Evolutionary conservation across 257 asterid species (phyloP).

Genomic region (Rhazya stricta): DNA sequence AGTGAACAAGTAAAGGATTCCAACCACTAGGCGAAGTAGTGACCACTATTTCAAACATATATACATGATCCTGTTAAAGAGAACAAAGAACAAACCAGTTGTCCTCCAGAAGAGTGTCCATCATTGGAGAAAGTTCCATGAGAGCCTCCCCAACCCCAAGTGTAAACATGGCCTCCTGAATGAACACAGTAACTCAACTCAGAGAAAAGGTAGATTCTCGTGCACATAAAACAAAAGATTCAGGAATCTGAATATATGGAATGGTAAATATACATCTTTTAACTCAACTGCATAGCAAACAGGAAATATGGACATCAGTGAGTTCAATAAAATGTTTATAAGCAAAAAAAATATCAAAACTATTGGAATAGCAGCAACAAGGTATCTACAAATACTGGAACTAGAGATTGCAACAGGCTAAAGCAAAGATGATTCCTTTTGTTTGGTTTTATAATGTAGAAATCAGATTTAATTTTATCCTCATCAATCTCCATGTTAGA

Average conservation of each 20-base stretch:
- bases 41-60: constrained; percentile 11
- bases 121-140: constrained; percentile 83
- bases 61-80: neutral
- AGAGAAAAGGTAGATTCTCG: neutral
- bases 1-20: neutral
- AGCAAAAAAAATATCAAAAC: neutral
- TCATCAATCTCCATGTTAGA: neutral
- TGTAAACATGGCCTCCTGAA: constrained; percentile 69
- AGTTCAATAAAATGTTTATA: neutral
- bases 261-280: neutral
- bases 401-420: neutral
- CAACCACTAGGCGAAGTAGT: neutral
- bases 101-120: constrained; percentile 96
- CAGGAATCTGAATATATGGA: neutral
- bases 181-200: constrained; percentile 13
- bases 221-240: neutral
- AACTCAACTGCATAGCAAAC: neutral
- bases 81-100: constrained; percentile 55
- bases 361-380: neutral
- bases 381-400: neutral
- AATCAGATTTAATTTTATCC: neutral
- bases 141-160: constrained; percentile 99
- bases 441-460: neutral
- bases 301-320: neutral
- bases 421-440: neutral